Percentiles rank a stretch among this genome's conserved stretches.
Conservation (phyloP, 495 filamentous ascomycete species). For the Penicillium flavigenum region DNA sequence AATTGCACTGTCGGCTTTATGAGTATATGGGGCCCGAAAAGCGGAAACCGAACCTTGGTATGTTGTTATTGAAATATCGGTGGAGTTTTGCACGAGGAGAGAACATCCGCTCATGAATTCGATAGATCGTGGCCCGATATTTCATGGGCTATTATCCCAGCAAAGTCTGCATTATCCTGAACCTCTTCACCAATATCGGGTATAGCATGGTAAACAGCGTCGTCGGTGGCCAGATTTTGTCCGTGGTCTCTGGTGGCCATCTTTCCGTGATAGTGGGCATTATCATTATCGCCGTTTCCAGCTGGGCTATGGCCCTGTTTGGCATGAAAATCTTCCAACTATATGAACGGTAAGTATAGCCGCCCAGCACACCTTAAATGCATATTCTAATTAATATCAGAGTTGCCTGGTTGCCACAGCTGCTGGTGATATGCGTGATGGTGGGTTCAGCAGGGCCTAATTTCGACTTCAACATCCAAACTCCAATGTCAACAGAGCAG, state of each 20-base stretch:
- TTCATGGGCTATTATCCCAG: conserved; percentile 78
- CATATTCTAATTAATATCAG: conserved; percentile 29
- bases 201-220: conserved; percentile 64
- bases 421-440: conserved; percentile 65
- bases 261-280: conserved; percentile 69
- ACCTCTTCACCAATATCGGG: conserved; percentile 68
- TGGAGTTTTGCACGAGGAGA: too few species aligned
- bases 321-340: conserved; percentile 71
- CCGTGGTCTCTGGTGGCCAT: conserved; percentile 54
- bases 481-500: conserved; percentile 35
- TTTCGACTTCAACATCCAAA: conserved; percentile 56
- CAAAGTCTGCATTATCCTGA: conserved; percentile 65
- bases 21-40: conserved; percentile 68
- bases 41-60: conserved; percentile 72
- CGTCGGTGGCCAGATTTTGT: conserved; percentile 56
- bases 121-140: conserved; percentile 65
- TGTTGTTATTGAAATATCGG: conserved; percentile 9
- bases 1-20: conserved; percentile 64
- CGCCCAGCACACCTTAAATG: not conserved
- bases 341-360: conserved; percentile 55
- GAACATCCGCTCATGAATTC: conserved; percentile 6
- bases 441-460: conserved; percentile 63
- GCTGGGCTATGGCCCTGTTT: conserved; percentile 66
- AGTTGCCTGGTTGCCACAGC: conserved; percentile 68
- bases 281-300: conserved; percentile 61